A percentile compares a stretch with the other conserved stretches of the same genome.
phyloP scores from a whole-genome alignment of 495 filamentous ascomycete species.

The Penicillium argentinense region DNA sequence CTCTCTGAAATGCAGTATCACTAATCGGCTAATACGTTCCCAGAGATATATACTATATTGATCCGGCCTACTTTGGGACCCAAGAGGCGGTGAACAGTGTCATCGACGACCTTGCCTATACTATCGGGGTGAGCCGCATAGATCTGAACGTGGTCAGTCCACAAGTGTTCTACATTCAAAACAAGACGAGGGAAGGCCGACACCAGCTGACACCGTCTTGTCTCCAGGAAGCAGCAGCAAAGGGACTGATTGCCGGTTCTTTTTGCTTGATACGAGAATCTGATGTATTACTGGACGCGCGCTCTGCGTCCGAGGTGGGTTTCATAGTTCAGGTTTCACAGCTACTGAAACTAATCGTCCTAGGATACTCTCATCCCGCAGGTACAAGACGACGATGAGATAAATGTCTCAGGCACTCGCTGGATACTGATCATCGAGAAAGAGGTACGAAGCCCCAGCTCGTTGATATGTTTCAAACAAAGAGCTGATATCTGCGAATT shows the following conservation, averaged over 20 bases:
- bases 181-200: too few species aligned
- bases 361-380: slow-evolving; percentile 71
- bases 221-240: slow-evolving; percentile 58
- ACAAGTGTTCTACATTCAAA: too few species aligned
- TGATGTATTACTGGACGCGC: slow-evolving; percentile 21
- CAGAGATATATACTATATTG: slow-evolving; percentile 90
- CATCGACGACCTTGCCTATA: slow-evolving; percentile 83
- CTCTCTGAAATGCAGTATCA: too few species aligned
- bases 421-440: slow-evolving; percentile 93
- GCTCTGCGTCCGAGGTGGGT: slow-evolving; percentile 1
- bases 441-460: slow-evolving; percentile 56
- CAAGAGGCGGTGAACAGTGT: slow-evolving; percentile 74
- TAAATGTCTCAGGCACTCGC: slow-evolving; percentile 53
- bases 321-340: neutral
- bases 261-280: slow-evolving; percentile 39
- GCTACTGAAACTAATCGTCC: neutral
- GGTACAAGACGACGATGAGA: slow-evolving; percentile 45
- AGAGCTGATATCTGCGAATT: slow-evolving; percentile 9
- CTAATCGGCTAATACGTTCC: neutral
- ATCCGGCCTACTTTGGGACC: slow-evolving; percentile 73
- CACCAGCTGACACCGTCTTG: neutral
- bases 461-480: neutral
- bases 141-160: slow-evolving; percentile 52
- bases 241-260: slow-evolving; percentile 65
- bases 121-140: slow-evolving; percentile 46